These are phyloP conservation scores for Bacidia rubella DNA, from an alignment of 495 filamentous ascomycete species.

Conservation along the genomic window DNA sequence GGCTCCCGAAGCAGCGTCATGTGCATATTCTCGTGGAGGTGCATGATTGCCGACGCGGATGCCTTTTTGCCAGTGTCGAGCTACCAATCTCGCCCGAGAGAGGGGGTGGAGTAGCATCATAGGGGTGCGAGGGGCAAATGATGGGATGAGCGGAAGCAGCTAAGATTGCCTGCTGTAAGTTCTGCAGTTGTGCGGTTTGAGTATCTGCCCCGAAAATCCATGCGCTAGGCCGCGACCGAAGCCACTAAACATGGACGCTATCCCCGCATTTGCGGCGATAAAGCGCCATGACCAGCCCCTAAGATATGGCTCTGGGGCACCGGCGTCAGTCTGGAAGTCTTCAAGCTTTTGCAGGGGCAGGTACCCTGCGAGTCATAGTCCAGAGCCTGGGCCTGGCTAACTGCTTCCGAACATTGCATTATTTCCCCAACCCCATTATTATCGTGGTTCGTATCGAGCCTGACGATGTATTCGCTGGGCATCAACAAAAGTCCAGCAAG, in stretches of 20 bases:
- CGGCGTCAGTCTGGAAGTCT: background rate
- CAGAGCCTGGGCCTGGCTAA: too few relatives aligned
- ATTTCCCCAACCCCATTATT: too few relatives aligned
- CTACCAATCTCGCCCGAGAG: background rate
- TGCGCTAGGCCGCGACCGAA: background rate
- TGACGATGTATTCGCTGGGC: too few relatives aligned
- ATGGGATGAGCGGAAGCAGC: background rate
- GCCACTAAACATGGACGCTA: background rate
- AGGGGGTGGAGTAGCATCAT: background rate
- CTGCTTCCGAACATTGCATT: too few relatives aligned
- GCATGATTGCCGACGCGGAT: background rate
- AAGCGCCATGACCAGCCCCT: background rate
- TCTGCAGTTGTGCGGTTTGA: background rate
- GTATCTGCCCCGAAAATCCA: background rate
- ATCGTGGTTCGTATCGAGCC: too few relatives aligned
- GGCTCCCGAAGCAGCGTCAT: background rate
- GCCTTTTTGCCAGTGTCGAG: background rate
- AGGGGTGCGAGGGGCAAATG: background rate
- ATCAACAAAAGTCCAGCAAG: background rate
- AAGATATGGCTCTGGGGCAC: background rate
- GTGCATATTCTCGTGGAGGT: background rate
- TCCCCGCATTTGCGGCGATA: background rate
- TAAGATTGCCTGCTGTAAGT: background rate
- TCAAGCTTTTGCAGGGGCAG: too few relatives aligned
- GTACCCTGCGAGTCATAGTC: too few relatives aligned